Base-by-base conservation (phyloP, 75 land plant species). In the Chamaecyparis obtusa region DNA sequence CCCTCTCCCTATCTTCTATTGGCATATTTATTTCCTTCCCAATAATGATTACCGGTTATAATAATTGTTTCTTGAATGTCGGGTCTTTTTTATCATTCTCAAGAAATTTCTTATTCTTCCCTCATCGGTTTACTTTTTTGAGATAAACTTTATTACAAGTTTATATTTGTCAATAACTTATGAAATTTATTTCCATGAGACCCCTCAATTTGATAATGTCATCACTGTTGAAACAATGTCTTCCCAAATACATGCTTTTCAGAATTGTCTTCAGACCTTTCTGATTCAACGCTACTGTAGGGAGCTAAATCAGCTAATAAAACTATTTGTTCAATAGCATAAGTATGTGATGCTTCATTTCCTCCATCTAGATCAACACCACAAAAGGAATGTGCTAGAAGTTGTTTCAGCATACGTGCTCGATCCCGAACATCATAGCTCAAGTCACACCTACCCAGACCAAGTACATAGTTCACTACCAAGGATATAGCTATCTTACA, bases 401-500 rank as follows among this genome's bases (percentile, higher is more conserved):
- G 89, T n/a, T 92, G 90, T 49, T 91, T 83, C n/a, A 96, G 79
- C 89, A 93, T 44, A 51, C 94, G 95, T 49, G 99, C 98, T 78
- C 99, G 95, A 78, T 96, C 99, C 90, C 98, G 99, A 46, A 98
- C 87, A 90, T 98, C 99, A 91, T 95, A 97, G 86, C 88, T 93
- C 72, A 90, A 36, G 87, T 98, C 99, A 89, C 83, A 89, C 84
- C 89, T 91, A 43, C 94, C 99, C 72, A 98, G 88, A 83, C 94
- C 92, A 86, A 98, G 91, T 39, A 94, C 60, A 88, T 95, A 93
- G 49, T 80, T 86, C 17, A 93, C 83, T 55, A 92, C 88, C 76
- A 83, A 35, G 0, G 14, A 54, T 83, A n/a, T 83, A 6, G 3
- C 54, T n/a, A 21, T 74, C 43, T 19, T 83, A 77, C 15, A 21